A percentile compares a stretch with the other conserved stretches of the same genome.
Conservation (phyloP, 495 filamentous ascomycete genomes). For the Penicillium goetzii region DNA sequence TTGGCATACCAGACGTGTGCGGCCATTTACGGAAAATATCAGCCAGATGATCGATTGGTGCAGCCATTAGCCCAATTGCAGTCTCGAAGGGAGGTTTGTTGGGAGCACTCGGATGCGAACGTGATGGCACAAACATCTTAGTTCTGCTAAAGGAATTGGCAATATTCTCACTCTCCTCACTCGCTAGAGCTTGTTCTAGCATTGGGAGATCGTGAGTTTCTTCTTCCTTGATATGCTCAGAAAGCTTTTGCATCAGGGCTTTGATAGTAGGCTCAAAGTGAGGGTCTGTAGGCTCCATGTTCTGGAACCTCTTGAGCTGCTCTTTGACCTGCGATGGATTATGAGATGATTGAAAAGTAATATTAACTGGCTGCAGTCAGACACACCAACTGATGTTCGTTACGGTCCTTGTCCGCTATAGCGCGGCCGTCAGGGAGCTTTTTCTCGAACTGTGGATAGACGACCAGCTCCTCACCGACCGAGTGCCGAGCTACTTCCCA, state of each 20-base stretch:
- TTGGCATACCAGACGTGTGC: conserved; percentile 29
- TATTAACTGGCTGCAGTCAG: too few species aligned
- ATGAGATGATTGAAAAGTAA: too few species aligned
- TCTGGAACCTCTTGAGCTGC: conserved; percentile 63
- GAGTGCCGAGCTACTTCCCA: conserved; percentile 73
- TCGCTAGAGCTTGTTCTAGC: conserved; percentile 51
- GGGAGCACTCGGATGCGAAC: conserved; percentile 55
- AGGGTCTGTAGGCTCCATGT: conserved; percentile 47
- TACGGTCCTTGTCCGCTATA: conserved; percentile 62
- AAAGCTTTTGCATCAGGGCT: conserved; percentile 54
- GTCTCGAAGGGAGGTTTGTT: conserved; percentile 42
- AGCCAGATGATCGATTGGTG: conserved; percentile 39
- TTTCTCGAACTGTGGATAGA: conserved; percentile 71
- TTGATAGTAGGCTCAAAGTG: conserved; percentile 58
- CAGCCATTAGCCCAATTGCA: conserved; percentile 33
- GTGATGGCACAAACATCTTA: conserved; percentile 64
- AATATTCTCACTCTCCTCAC: conserved; percentile 43
- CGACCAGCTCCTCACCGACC: conserved; percentile 68
- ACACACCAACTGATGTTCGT: conserved; percentile 66
- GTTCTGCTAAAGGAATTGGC: conserved; percentile 60
- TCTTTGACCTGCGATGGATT: conserved; percentile 63
- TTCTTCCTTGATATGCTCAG: conserved; percentile 64
- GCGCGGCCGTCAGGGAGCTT: conserved; percentile 50
- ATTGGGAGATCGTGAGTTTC: conserved; percentile 58
- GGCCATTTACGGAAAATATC: conserved; percentile 43